Percentiles rank a stretch among this genome's conserved stretches.
Evolutionary conservation across 2,329 filamentous ascomycete genomes (phyloP).

Genomic region (Trichoderma sp.): DNA sequence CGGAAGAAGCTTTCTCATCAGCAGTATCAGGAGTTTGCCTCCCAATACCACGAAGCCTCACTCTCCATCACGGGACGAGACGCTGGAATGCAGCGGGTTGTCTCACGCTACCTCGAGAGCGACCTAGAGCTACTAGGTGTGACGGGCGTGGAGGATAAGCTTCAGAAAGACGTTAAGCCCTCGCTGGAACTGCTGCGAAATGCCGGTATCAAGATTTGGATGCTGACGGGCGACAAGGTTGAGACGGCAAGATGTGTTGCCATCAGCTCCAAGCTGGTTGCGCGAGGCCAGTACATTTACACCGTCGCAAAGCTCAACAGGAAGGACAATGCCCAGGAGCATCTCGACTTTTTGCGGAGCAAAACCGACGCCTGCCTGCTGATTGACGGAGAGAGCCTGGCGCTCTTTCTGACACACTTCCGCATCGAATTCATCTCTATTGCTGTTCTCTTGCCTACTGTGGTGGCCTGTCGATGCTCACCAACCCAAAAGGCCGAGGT

Average conservation of each 20-base stretch:
- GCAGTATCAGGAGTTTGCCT: constrained; percentile 78
- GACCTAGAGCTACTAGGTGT: constrained; percentile 94
- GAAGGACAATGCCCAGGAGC: constrained; percentile 81
- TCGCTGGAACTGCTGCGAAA: constrained; percentile 93
- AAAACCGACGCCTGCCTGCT: constrained; percentile 86
- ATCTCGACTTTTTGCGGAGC: constrained; percentile 82
- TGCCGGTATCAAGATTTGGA: constrained; percentile 98
- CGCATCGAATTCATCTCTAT: constrained; percentile 81
- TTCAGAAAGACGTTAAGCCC: constrained; percentile 93
- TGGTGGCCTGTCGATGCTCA: constrained; percentile 94
- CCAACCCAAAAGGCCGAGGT: constrained; percentile 97
- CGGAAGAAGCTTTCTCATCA: constrained; percentile 76
- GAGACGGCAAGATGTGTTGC: constrained; percentile 97
- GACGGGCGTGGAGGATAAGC: constrained; percentile 94
- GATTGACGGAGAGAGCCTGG: constrained; percentile 89
- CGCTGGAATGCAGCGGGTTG: constrained; percentile 72
- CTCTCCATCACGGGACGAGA: constrained; percentile 79
- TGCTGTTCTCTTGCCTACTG: constrained; percentile 83
- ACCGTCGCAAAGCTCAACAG: constrained; percentile 83
- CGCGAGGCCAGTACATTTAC: constrained; percentile 91
- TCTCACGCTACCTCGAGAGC: constrained; percentile 78
- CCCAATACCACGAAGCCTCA: constrained; percentile 74
- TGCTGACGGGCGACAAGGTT: constrained; percentile 98
- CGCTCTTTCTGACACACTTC: constrained; percentile 79
- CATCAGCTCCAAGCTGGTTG: constrained; percentile 89